Base-by-base conservation (phyloP, 208 protist genomes). In the Trypanosoma vivax region DNA sequence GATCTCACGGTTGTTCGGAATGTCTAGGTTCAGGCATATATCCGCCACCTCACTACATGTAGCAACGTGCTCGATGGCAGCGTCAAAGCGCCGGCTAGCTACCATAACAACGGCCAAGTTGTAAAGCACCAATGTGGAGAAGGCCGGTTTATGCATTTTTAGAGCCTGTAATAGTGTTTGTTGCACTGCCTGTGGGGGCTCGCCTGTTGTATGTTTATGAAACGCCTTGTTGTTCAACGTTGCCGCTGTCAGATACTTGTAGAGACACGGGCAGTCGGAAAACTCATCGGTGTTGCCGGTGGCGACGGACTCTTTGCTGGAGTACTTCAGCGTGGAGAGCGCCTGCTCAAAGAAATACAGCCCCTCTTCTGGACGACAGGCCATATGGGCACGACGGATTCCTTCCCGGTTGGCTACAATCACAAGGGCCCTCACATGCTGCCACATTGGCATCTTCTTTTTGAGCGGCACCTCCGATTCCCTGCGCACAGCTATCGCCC, bases 71-170 rank as follows among this genome's bases (percentile, higher is more conserved):
- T 89, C 73, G 5, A 51, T 71, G n/a, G 83, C 79, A 14, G 80
- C 69, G 38, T 94, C 83, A 65, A 83, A 87, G 31, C 66, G 73
- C 33, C 73, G 65, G 7, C 52, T 21, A 3, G 55, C 48, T 3
- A 83, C 42, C 33, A 88, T 79, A 4, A 64, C 23, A 19, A 79
- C 77, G 13, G 79, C 79, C 23, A 94, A 39, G 50, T 94, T 94
- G 69, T 91, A 91, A 40, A 94, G 58, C 18, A 74, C 58, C n/a
- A 64, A 16, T 21, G 68, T 79, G 59, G 61, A 52, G 56, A 88
- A 68, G 11, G 73, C 75, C 6, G 67, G 77, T 7, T 60, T 41
- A 3, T 62, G 64, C 11, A 66, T 60, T 2, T 50, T 43, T n/a
- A 90, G 50, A 6, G 83, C 75, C 6, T 64, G 66, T 25, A 81